Base-by-base conservation (phyloP, 2,329 filamentous ascomycete genomes). In the Diaporthe longicolla region DNA sequence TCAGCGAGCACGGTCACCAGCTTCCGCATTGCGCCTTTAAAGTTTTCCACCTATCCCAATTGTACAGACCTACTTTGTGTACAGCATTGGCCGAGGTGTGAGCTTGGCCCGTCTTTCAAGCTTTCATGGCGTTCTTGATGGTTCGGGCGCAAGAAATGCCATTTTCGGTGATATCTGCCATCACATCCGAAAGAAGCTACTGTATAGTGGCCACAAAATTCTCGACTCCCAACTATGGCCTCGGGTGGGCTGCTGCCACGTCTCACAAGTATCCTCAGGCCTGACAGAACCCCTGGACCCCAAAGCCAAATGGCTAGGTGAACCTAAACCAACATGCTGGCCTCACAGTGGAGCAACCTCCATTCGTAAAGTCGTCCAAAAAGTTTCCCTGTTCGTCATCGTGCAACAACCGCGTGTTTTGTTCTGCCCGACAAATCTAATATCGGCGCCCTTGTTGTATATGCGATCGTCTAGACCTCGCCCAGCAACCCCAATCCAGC, bases 301-400 rank as follows among this genome's bases (percentile, higher is more conserved):
- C 32, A 13, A 54, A 54, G 55, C 69, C 55, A 50, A 71, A 50
- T 29, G 43, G 55, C 55, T 52, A 54, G 35, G 57, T 17, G n/a
- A 63, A 63, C 45, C 45, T 63, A 32, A 45, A 71, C 24, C 70
- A 61, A 54, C 57, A 71, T 17, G 57, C 70, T 71, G 57, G 63
- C 57, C 40, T 63, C 48, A 32, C 29, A 29, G 15, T 37, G 35
- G 32, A 54, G 57, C 32, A 61, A 71, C 45, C 48, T 63, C 26
- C 26, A 26, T 19, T 71, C 70, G 35, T 63, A 35, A 63, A 43
- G 29, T 63, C 45, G 35, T 71, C 32, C 35, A 50, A n/a, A 24
- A 19, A 26, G 21, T 24, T 63, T 43, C 57, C 55, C 57, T 54
- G n/a, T 54, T 43, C 35, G 50, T 45, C 55, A 43, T 71, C 24